Evolutionary conservation across 2,329 filamentous ascomycete species (phyloP).

Genomic region (Pseudocercospora fuligena): DNA sequence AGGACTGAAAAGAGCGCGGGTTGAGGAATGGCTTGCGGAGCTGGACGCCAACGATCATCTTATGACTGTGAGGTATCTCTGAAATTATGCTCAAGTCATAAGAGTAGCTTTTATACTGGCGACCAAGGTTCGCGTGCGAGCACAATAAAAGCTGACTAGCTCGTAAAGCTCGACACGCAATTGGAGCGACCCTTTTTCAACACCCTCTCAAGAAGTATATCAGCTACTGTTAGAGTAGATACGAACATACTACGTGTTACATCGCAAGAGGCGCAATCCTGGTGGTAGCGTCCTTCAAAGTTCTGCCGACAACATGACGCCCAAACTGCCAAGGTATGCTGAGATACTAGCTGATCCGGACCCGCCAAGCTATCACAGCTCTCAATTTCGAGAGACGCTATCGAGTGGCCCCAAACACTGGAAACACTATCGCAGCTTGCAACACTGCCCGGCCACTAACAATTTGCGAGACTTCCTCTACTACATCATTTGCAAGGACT

Average conservation of each 20-base stretch:
- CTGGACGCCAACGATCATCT: constrained; percentile 71
- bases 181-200: too few relatives aligned
- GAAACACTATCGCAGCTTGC: background rate
- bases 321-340: too few relatives aligned
- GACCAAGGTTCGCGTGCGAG: too few relatives aligned
- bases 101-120: background rate
- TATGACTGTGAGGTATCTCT: constrained; percentile 42
- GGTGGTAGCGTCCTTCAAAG: too few relatives aligned
- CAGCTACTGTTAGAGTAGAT: too few relatives aligned
- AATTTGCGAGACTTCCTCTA: background rate
- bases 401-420: background rate
- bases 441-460: background rate
- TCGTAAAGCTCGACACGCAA: too few relatives aligned
- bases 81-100: constrained; percentile 1
- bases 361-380: background rate
- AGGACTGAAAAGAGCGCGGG: constrained; percentile 78
- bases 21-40: constrained; percentile 60
- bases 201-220: too few relatives aligned
- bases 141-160: too few relatives aligned
- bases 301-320: too few relatives aligned
- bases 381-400: background rate
- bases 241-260: too few relatives aligned
- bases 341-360: too few relatives aligned
- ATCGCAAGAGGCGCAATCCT: too few relatives aligned
- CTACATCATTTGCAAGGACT: background rate